A percentile compares a stretch with the other conserved stretches of the same genome.
Conservation (phyloP, 306 rosid species). For the Prunus kanzakura region DNA sequence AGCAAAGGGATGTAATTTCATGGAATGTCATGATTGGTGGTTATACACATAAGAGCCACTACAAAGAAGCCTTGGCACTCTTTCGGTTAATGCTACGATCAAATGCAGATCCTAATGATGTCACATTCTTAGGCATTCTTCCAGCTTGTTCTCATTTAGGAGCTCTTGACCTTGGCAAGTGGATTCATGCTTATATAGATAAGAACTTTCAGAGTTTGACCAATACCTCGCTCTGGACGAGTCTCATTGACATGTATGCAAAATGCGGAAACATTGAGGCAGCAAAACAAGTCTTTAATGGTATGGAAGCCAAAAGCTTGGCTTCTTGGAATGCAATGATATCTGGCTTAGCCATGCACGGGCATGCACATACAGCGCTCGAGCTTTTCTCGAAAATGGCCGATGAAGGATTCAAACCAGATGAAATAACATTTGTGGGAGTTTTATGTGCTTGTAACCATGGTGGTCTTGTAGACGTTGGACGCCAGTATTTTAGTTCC, state of each 20-base stretch:
- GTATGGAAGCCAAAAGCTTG: slow-evolving; percentile 43
- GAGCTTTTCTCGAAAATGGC: slow-evolving; percentile 50
- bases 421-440: slow-evolving; percentile 79
- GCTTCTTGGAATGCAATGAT: slow-evolving; percentile 89
- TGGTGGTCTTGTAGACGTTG: slow-evolving; percentile 63
- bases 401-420: slow-evolving; percentile 48
- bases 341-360: slow-evolving; percentile 72
- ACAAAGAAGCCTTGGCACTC: slow-evolving; percentile 59
- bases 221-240: slow-evolving; percentile 61
- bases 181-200: slow-evolving; percentile 80
- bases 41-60: slow-evolving; percentile 41
- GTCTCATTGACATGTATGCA: slow-evolving; percentile 76
- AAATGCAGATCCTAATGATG: slow-evolving; percentile 61
- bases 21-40: slow-evolving; percentile 92
- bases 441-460: slow-evolving; percentile 80
- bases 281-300: slow-evolving; percentile 64
- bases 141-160: slow-evolving; percentile 80
- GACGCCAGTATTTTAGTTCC: slow-evolving; percentile 49
- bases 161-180: slow-evolving; percentile 82
- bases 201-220: slow-evolving; percentile 34
- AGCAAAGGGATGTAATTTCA: slow-evolving; percentile 61
- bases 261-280: slow-evolving; percentile 71
- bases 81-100: slow-evolving; percentile 63
- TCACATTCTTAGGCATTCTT: slow-evolving; percentile 73
- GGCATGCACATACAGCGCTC: slow-evolving; percentile 57